Evolutionary conservation across 805 yeast species (phyloP), one percentile per base, ranked within the genome.

Genomic region (Ogataea siamensis): DNA sequence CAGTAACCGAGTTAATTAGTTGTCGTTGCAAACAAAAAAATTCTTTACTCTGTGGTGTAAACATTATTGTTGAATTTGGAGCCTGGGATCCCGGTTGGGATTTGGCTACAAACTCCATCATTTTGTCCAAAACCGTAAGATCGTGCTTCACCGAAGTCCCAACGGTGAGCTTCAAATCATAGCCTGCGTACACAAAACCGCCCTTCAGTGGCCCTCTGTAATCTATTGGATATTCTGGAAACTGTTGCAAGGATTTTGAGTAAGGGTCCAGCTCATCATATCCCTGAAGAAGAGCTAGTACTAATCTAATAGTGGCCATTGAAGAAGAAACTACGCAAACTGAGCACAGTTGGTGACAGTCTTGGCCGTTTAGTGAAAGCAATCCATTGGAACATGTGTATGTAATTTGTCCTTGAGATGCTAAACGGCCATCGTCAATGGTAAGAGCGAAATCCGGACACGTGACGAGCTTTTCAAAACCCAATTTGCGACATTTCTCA

Each of bases 191-290:
- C 2, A 18, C 17, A 26, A 41, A 47, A 2, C 40, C 39, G 6
- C 42, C 44, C 10, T 29, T 13, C 10, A 19, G 12, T 3, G 34
- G 47, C 5, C 42, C 43, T 21, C 49, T 30, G 29, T 44, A 47
- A 23, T 47, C 51, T 9, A 38, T 19, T 12, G 37, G 49, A 17
- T 37, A 39, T 8, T 32, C 35, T 2, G 35, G 29, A 25, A 21
- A 47, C 32, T 44, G 42, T 17, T 34, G 31, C 2, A 33, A 12
- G 9, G 41, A 14, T 29, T 40, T 44, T n/a, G 49, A 47, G 12
- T 27, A 9, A 7, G 40, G 43, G 17, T 47, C 51, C 7, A 17
- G 4, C 6, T 16, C 7, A 24, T 44, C 45, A 36, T 28, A 47
- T 5, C 23, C 29, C 19, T 45, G 32, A 13, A 47, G 12, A 15